Evolutionary conservation across 2,329 filamentous ascomycete genomes (phyloP).

Genomic region (Diatrype stigma): DNA sequence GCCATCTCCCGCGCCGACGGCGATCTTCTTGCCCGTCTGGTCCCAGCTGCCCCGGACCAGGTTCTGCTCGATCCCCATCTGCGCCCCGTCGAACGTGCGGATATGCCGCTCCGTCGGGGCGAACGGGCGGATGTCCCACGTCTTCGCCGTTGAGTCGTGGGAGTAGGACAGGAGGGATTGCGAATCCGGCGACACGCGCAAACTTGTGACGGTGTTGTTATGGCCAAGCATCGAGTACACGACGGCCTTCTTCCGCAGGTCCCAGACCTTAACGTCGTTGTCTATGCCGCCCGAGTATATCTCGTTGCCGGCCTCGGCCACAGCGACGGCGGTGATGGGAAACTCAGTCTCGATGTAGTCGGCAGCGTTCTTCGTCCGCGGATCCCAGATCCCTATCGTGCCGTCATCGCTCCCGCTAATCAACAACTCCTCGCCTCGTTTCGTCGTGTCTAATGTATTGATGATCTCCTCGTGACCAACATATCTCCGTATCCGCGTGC

Average conservation of each 20-base stretch:
- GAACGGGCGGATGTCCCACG: constrained; percentile 95
- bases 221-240: constrained; percentile 87
- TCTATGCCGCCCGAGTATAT: constrained; percentile 93
- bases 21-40: constrained; percentile 77
- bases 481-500: constrained; percentile 87
- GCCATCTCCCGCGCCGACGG: constrained; percentile 83
- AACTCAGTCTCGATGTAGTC: constrained; percentile 90
- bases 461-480: constrained; percentile 94
- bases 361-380: constrained; percentile 79
- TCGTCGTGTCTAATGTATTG: constrained; percentile 84
- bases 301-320: constrained; percentile 94
- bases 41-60: constrained; percentile 90
- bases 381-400: constrained; percentile 93
- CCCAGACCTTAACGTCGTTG: constrained; percentile 97
- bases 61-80: constrained; percentile 84
- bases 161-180: constrained; percentile 87
- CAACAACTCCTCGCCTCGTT: constrained; percentile 83
- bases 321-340: constrained; percentile 82
- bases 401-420: constrained; percentile 93
- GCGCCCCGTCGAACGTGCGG: constrained; percentile 87
- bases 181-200: constrained; percentile 88
- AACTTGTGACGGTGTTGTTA: constrained; percentile 84
- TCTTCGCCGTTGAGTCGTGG: constrained; percentile 89
- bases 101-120: constrained; percentile 83
- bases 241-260: constrained; percentile 84